These are phyloP conservation scores for Galerina marginata DNA, from an alignment of 768 basidiomycete species.

Conservation along the genomic window DNA sequence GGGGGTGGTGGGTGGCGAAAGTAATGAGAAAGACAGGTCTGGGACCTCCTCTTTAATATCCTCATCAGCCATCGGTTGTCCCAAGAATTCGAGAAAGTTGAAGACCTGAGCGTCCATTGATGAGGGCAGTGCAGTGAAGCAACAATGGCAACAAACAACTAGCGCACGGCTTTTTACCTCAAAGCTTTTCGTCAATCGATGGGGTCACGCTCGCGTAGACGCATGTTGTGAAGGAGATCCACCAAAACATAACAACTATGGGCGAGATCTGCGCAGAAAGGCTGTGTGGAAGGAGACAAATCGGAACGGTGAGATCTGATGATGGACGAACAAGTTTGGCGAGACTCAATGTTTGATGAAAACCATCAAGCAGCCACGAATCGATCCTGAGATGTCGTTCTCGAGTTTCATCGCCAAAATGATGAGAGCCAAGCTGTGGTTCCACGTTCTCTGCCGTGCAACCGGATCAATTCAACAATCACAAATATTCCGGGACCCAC, in stretches of 20 bases:
- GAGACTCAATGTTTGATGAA: constrained; percentile 17
- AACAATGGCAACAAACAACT: constrained; percentile 25
- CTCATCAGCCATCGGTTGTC: background rate
- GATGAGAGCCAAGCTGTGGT: constrained; percentile 14
- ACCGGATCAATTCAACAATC: constrained; percentile 7
- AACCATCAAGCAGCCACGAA: background rate
- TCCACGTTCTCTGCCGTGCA: constrained; percentile 1
- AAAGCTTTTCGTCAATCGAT: constrained; percentile 31
- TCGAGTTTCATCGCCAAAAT: constrained; percentile 18
- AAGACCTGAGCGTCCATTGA: constrained; percentile 43
- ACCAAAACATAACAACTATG: constrained; percentile 27
- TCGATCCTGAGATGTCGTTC: constrained; percentile 21
- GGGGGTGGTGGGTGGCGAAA: constrained; percentile 40
- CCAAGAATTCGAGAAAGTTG: constrained; percentile 29
- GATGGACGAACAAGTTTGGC: background rate
- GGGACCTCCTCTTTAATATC: constrained; percentile 54
- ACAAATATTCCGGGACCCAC: background rate
- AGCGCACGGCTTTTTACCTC: constrained; percentile 27
- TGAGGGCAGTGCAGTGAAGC: constrained; percentile 48
- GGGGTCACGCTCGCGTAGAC: constrained; percentile 18
- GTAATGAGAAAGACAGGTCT: constrained; percentile 40
- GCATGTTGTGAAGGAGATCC: constrained; percentile 26
- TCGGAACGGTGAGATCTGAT: constrained; percentile 18
- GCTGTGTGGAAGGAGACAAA: constrained; percentile 27
- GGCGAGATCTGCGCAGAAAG: constrained; percentile 21